These are phyloP conservation scores for Incumbomyces delicatus DNA, from an alignment of 2,329 filamentous ascomycete species.

Conservation along the genomic window DNA sequence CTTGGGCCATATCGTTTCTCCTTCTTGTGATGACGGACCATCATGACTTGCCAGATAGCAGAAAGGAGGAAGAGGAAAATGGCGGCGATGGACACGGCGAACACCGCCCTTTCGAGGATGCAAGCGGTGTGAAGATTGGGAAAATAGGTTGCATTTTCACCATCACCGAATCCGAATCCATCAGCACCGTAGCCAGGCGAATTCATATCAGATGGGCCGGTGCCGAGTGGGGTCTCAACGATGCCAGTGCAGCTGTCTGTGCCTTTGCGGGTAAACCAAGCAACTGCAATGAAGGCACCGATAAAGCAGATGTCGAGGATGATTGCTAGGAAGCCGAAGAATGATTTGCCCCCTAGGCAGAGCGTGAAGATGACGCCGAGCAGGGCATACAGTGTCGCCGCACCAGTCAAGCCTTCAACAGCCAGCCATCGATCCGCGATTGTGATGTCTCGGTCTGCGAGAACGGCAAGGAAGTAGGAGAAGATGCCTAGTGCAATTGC, in stretches of 20 bases:
- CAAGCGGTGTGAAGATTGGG: slow-evolving; percentile 52
- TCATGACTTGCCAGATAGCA: slow-evolving; percentile 56
- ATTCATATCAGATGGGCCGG: slow-evolving; percentile 44
- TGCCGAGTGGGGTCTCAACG: slow-evolving; percentile 60
- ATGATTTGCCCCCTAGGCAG: slow-evolving; percentile 63
- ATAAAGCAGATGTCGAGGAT: slow-evolving; percentile 68
- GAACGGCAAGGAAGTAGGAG: slow-evolving; percentile 72
- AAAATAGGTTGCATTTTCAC: slow-evolving; percentile 23
- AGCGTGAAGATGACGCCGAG: slow-evolving; percentile 65
- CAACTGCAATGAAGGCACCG: slow-evolving; percentile 72
- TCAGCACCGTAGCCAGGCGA: slow-evolving; percentile 41
- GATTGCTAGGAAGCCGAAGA: slow-evolving; percentile 62
- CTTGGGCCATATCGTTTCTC: slow-evolving; percentile 62
- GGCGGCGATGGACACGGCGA: slow-evolving; percentile 69
- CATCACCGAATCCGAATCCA: slow-evolving; percentile 24
- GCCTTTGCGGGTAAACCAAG: slow-evolving; percentile 62
- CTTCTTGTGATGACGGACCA: slow-evolving; percentile 62
- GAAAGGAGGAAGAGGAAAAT: slow-evolving; percentile 74
- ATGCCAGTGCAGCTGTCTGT: slow-evolving; percentile 54
- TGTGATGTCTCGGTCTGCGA: slow-evolving; percentile 52
- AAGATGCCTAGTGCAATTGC: slow-evolving; percentile 68
- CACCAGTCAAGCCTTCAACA: slow-evolving; percentile 68
- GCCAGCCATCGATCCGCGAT: slow-evolving; percentile 61
- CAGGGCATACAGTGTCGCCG: slow-evolving; percentile 63
- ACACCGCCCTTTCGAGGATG: slow-evolving; percentile 62